Evolutionary conservation across 257 asterid genomes (phyloP), one percentile per base, ranked within the genome.

Genomic region (Solanum stenotomum): DNA sequence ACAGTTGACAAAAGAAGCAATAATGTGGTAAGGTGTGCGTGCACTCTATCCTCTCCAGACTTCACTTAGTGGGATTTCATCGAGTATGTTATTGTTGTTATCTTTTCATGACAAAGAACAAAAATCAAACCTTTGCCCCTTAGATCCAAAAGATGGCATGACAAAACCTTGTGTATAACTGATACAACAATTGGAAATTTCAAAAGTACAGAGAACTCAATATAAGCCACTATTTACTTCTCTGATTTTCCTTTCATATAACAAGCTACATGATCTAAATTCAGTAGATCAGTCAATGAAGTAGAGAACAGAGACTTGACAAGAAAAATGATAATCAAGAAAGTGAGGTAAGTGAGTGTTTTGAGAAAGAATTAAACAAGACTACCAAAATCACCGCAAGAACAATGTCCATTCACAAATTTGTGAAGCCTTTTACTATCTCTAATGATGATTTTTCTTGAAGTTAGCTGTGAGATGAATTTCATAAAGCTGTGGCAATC

Each of bases 401-500:
- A 94, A 87, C 99, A 97, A 22, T 90, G 35, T 52, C 98, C 98
- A 83, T 90, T 70, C 42, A 63, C 91, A 93, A 97, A 95, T 88
- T 84, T 96, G 88, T 97, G 99, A 89, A 93, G 94, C 84, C 95
- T 91, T 92, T 95, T 95, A 87, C 96, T 93, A 88, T 97, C 99
- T 68, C 98, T 89, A 85, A 97, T 86, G 20, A 96, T 90, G 71
- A 97, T 93, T 72, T 91, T 94, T 89, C 96, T 92, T 38, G 92
- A 89, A 85, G 92, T 95, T 90, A 93, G 86, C 35, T 79, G 18
- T 13, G 99, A 97, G 76, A 93, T 92, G 14, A 89, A 46, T 87
- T 95, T 95, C 74, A 95, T 91, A 85, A 97, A 97, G 91, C 56
- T 88, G 88, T 97, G 99, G 90, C 98, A 97, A 87, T 95, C 97